Evolutionary conservation across 805 yeast genomes (phyloP).

Genomic region (Vanderwaltozyma yarrowii): DNA sequence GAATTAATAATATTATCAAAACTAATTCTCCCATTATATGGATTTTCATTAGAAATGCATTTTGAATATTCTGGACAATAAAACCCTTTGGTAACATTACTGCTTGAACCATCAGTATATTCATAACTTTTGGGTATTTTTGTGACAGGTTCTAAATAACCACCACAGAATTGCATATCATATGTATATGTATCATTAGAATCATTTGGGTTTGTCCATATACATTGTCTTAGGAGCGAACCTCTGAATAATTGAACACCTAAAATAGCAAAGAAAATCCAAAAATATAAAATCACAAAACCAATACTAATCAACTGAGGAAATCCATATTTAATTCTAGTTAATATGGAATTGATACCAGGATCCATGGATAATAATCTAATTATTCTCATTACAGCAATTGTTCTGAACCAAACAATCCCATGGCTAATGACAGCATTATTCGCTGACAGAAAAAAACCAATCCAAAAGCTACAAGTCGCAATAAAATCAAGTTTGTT

Average conservation of each 20-base stretch:
- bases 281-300: constrained; percentile 1
- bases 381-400: background rate
- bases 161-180: constrained; percentile 1
- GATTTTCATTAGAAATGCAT: constrained; percentile 1
- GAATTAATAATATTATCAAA: constrained; percentile 1
- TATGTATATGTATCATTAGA: background rate
- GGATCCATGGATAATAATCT: background rate
- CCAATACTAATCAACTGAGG: constrained; percentile 1
- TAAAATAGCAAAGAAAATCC: constrained; percentile 1
- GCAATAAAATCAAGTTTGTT: too few relatives aligned
- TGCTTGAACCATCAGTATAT: background rate
- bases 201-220: constrained; percentile 3
- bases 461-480: too few relatives aligned
- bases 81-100: background rate
- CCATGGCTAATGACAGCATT: too few relatives aligned
- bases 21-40: background rate
- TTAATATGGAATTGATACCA: background rate
- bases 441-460: too few relatives aligned
- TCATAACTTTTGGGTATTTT: background rate
- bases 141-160: background rate
- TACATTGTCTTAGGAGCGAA: background rate
- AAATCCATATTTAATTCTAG: background rate
- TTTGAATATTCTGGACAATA: background rate
- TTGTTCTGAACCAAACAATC: too few relatives aligned
- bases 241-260: constrained; percentile 1